Conservation (phyloP, 192 early-diverging fungal genomes). For the Coemansia sp. region DNA sequence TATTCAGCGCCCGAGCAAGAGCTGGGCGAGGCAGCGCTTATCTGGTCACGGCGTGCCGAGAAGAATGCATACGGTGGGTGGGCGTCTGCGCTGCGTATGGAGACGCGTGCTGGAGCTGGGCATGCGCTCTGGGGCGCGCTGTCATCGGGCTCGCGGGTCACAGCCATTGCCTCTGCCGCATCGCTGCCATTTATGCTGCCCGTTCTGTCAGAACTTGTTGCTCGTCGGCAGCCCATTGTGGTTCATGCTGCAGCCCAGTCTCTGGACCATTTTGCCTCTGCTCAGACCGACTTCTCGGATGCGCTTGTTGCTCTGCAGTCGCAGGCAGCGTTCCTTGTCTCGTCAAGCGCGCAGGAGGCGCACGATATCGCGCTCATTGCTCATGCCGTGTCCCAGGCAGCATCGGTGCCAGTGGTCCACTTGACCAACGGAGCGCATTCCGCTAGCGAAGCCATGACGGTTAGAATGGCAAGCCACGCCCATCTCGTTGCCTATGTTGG, state of each 20-base stretch:
- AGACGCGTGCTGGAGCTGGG: conserved; percentile 76
- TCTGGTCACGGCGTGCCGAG: conserved; percentile 65
- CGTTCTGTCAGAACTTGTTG: conserved; percentile 71
- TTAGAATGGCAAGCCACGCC: conserved; percentile 55
- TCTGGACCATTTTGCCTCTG: conserved; percentile 52
- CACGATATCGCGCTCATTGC: conserved; percentile 85
- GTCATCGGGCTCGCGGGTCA: conserved; percentile 40
- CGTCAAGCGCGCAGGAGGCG: conserved; percentile 77
- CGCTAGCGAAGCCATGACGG: conserved; percentile 54
- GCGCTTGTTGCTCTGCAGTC: conserved; percentile 75
- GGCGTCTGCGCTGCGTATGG: conserved; percentile 72
- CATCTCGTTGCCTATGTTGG: conserved; percentile 52
- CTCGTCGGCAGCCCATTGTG: conserved; percentile 63
- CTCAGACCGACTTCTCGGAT: conserved; percentile 69
- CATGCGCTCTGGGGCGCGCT: conserved; percentile 77
- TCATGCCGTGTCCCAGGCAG: conserved; percentile 67
- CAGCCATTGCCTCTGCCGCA: conserved; percentile 69
- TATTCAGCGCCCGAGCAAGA: conserved; percentile 68
- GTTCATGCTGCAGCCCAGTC: conserved; percentile 80
- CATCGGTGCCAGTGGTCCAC: conserved; percentile 75
- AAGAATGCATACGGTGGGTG: conserved; percentile 68
- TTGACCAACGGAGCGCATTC: conserved; percentile 70
- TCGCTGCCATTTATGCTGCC: conserved; percentile 82
- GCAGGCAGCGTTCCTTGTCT: conserved; percentile 74
- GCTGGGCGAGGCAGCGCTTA: conserved; percentile 61